These are phyloP conservation scores for Epicoccum sorghinum DNA, from an alignment of 2,329 filamentous ascomycete species.

Conservation along the genomic window DNA sequence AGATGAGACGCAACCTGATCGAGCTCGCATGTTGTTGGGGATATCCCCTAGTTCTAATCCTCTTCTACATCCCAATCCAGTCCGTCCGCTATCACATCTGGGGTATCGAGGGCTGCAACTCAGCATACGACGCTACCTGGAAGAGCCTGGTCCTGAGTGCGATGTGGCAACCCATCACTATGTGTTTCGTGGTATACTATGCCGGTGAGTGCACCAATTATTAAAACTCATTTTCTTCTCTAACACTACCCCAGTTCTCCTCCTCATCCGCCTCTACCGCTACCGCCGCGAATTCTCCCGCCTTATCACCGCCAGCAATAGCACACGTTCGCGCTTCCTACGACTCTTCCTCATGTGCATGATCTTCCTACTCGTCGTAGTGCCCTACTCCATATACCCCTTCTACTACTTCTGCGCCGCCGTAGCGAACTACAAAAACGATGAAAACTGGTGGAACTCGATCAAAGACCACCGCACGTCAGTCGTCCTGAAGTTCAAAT, in stretches of 20 bases:
- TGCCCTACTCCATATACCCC: constrained; percentile 57
- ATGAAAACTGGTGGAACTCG: constrained; percentile 58
- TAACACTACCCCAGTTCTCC: constrained; percentile 55
- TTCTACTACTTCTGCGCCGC: constrained; percentile 54
- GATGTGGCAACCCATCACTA: constrained; percentile 63
- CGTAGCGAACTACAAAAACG: not conserved
- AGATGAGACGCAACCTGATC: constrained; percentile 53
- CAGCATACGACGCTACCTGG: constrained; percentile 63
- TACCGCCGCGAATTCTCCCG: constrained; percentile 65
- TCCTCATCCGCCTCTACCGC: constrained; percentile 64
- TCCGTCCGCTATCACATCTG: constrained; percentile 63
- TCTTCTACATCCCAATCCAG: constrained; percentile 66
- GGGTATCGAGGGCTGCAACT: constrained; percentile 64
- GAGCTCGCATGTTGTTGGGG: constrained; percentile 63
- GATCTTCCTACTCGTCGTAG: constrained; percentile 55
- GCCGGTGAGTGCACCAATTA: constrained; percentile 56
- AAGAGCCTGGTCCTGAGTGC: constrained; percentile 59
- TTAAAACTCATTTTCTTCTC: not conserved
- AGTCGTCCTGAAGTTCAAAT: constrained; percentile 55
- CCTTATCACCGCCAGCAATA: constrained; percentile 60
- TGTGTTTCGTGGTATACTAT: constrained; percentile 61
- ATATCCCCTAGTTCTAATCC: constrained; percentile 61
- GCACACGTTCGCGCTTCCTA: constrained; percentile 66
- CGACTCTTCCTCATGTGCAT: constrained; percentile 65
- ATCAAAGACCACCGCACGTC: constrained; percentile 61